Evolutionary conservation across 2,329 filamentous ascomycete species (phyloP), one percentile per base, ranked within the genome.

Genomic region (Cladophialophora psammophila): DNA sequence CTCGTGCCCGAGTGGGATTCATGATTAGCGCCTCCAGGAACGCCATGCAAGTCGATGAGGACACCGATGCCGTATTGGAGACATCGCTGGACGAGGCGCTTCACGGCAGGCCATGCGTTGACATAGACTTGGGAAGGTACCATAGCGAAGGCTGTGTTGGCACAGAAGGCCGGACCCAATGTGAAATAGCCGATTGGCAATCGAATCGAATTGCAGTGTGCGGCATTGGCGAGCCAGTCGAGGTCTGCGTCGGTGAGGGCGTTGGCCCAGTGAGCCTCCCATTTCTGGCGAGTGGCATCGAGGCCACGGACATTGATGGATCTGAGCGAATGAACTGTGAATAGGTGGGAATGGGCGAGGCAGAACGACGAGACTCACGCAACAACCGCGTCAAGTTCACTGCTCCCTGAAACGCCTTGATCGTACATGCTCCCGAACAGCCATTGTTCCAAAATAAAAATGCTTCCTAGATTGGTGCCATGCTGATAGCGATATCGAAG

Each of bases 371-470:
- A 31, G n/a, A 69, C 70, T 42, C 71, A 77, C 45, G 79, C 79
- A 54, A 80, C 81, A 1, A 85, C 82, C 59, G 84, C 83, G 67
- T 82, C 84, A 12, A 87, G 76, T 72, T 88, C 87, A 67, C 81
- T 84, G 18, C 75, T 75, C 5, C 79, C 80, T 48, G 74, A 70
- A 8, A 79, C 75, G 12, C 76, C 76, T 1, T 78, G 74, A 2
- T 81, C 80, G 69, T 85, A 88, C 74, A 86, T 82, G 63, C 78
- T 82, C 1, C 77, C 76, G 50, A 80, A 82, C 3, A 88, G 79
- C 86, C 86, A 88, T 74, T 82, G 80, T 72, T 88, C 87, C 4
- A 88, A 81, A n/a, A 87, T 82, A 74, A 87, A 89, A 54, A 87
- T 80, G 9, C 83, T 83, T 48, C 87, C 86, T 2, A 89, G 78